A percentile compares a stretch with the other conserved stretches of the same genome.
phyloP scores from a whole-genome alignment of 2,329 filamentous ascomycete genomes.

The Paracoccidioides lutzii region DNA sequence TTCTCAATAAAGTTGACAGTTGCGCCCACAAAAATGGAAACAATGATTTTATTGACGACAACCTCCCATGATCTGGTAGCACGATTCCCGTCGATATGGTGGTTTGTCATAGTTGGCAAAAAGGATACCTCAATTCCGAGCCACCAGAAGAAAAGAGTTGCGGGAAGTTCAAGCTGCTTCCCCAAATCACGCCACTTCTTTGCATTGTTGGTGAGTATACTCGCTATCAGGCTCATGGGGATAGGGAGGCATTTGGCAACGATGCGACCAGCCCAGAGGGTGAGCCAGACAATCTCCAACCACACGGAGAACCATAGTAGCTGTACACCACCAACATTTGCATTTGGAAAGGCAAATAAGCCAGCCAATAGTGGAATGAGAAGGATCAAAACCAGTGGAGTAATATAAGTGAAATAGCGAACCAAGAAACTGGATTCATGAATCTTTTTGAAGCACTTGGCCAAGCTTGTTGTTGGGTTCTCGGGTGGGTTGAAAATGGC shows the following conservation, averaged over 20 bases:
- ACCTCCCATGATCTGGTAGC: slow-evolving; percentile 55
- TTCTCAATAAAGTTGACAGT: slow-evolving; percentile 80
- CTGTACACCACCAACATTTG: slow-evolving; percentile 59
- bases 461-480: slow-evolving; percentile 48
- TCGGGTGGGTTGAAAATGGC: slow-evolving; percentile 52
- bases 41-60: slow-evolving; percentile 72
- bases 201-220: slow-evolving; percentile 68
- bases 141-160: slow-evolving; percentile 84
- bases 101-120: slow-evolving; percentile 62
- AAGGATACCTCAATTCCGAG: slow-evolving; percentile 77
- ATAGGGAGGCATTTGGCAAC: slow-evolving; percentile 52
- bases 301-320: slow-evolving; percentile 90
- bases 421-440: slow-evolving; percentile 54
- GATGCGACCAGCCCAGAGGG: slow-evolving; percentile 66
- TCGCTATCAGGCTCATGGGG: slow-evolving; percentile 51
- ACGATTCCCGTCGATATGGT: slow-evolving; percentile 43
- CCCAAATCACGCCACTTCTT: slow-evolving; percentile 93
- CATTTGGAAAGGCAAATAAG: slow-evolving; percentile 43
- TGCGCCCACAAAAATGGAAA: slow-evolving; percentile 67
- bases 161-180: slow-evolving; percentile 69
- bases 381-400: slow-evolving; percentile 50
- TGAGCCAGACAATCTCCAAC: slow-evolving; percentile 87
- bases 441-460: slow-evolving; percentile 51
- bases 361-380: slow-evolving; percentile 57
- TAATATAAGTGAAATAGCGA: slow-evolving; percentile 59